Base-by-base conservation (phyloP, 2,329 filamentous ascomycete species). In the Davidsoniella australis region DNA sequence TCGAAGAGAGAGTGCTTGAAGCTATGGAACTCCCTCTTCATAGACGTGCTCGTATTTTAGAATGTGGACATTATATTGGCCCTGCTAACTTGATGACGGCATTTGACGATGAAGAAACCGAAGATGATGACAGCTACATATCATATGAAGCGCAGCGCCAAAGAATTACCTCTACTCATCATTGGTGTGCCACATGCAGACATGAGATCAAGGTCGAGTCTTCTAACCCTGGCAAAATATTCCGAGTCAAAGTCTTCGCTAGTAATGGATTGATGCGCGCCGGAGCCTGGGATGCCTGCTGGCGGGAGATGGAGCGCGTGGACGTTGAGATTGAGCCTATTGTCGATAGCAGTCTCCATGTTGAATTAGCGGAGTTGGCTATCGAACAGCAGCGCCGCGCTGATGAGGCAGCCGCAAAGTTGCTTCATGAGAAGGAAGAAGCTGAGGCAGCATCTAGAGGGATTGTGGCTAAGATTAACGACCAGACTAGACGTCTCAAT, bases 271-370 rank as follows among this genome's bases (percentile, higher is more conserved):
- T 96, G 44, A 94, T 98, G 85, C 77, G 80, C 52, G 80, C 85
- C 4, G 86, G 86, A 0, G 89, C 91, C 0, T 98, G 91, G 91
- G 76, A 77, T 4, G 88, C 88, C 2, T 89, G 85, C 52, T 98
- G 89, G 89, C 83, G 78, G 57, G 89, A 96, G 64, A 98, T 98
- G 91, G 91, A 98, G 65, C 76, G 89, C n/a, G 85, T 96, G 0
- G 91, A 98, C 59, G 85, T 94, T 1, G 89, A 96, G 63, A 76
- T 98, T 47, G 77, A 84, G 57, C 83, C 91, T 3, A 75, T 80
- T 58, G 72, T 87, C 9, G 74, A 78, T 16, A 62, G 73, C 0
- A 64, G 68, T 1, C 60, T 81, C 10, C 71, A 78, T 48, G 70
- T 72, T 16, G 75, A 78, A 55, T 65, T 87, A 17, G 74, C 78